Conservation (phyloP, 2,329 filamentous ascomycete species). For the Penicillium freii region DNA sequence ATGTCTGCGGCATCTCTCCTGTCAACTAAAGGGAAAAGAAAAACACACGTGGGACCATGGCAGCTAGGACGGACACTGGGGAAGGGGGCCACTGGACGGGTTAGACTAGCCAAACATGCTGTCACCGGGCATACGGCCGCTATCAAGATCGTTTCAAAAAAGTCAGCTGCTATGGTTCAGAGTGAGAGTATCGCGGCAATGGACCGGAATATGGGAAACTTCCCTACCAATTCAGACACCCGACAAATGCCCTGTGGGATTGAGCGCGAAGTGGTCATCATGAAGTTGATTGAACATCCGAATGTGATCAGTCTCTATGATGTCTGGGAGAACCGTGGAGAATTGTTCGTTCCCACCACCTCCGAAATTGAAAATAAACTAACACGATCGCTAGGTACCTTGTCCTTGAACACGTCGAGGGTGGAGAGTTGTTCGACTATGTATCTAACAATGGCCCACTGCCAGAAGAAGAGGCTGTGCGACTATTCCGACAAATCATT, state of each 20-base stretch:
- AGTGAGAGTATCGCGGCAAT: conserved; percentile 82
- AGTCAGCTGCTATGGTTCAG: conserved; percentile 73
- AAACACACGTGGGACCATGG: conserved; percentile 89
- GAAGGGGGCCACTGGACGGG: conserved; percentile 83
- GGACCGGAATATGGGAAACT: conserved; percentile 65
- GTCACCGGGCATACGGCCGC: conserved; percentile 78
- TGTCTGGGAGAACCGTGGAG: conserved; percentile 94
- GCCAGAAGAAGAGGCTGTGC: conserved; percentile 74
- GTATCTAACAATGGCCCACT: conserved; percentile 73
- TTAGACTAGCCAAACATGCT: conserved; percentile 78
- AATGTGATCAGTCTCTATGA: conserved; percentile 94
- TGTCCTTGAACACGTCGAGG: conserved; percentile 87
- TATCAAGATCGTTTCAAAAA: conserved; percentile 92
- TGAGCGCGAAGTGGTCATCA: conserved; percentile 91
- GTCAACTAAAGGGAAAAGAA: conserved; percentile 55
- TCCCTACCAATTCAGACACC: conserved; percentile 55
- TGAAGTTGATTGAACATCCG: conserved; percentile 92
- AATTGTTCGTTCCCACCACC: conserved; percentile 66
- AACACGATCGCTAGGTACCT: conserved; percentile 66
- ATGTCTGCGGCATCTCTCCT: conserved; percentile 58
- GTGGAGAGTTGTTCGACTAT: conserved; percentile 81
- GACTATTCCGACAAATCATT: conserved; percentile 89
- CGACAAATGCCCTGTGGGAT: conserved; percentile 80
- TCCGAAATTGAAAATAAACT: conserved; percentile 11
- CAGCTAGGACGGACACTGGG: conserved; percentile 85